Conservation (phyloP, 257 asterid genomes). For the Nicotiana paniculata region DNA sequence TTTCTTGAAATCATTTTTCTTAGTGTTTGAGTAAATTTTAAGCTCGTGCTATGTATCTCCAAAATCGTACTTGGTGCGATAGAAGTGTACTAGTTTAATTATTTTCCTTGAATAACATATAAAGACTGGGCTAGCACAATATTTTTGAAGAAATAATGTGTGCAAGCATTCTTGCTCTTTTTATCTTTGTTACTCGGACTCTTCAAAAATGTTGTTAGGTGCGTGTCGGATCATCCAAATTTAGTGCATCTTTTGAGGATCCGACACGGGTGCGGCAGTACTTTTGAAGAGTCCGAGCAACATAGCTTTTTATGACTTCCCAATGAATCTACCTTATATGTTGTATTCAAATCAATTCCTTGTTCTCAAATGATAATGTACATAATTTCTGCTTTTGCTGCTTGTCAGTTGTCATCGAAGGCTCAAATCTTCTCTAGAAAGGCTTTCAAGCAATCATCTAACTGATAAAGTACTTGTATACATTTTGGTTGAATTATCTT, state of each 20-base stretch:
- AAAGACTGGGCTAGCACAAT: background rate
- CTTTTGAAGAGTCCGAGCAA: no score
- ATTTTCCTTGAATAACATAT: background rate
- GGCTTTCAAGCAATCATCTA: background rate
- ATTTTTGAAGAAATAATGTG: background rate
- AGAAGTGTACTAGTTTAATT: no score
- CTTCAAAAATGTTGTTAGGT: no score
- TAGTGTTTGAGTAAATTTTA: no score
- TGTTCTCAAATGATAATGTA: background rate
- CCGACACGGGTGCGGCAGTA: no score
- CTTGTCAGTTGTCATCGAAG: background rate
- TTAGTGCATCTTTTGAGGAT: no score
- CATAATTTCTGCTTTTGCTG: background rate
- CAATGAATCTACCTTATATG: background rate
- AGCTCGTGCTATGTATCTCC: no score
- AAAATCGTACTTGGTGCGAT: no score
- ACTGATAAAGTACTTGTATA: background rate
- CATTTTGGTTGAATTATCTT: constrained; percentile 1
- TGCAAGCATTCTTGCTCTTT: background rate
- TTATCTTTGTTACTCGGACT: no score
- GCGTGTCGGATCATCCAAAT: no score
- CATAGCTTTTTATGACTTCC: background rate
- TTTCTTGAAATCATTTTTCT: no score
- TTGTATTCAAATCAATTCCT: background rate
- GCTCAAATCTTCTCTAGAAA: background rate